Evolutionary conservation across 2,329 filamentous ascomycete species (phyloP).

Genomic region (Curvularia sp.): DNA sequence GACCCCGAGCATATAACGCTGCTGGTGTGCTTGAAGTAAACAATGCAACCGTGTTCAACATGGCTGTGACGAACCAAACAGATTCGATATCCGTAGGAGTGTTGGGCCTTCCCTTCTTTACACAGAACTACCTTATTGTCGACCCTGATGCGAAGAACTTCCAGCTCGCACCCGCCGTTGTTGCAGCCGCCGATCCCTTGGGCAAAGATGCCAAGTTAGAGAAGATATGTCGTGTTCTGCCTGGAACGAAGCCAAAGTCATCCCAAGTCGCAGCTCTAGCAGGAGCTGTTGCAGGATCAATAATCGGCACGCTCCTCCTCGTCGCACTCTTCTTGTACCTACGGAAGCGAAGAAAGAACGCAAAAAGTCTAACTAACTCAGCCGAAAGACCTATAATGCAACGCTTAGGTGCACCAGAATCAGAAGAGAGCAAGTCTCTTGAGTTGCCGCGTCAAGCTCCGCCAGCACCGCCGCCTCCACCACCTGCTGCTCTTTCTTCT

Average conservation of each 20-base stretch:
- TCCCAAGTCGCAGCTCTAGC: constrained; percentile 15
- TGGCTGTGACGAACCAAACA: constrained; percentile 28
- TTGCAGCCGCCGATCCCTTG: constrained; percentile 21
- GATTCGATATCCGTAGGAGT: constrained; percentile 12
- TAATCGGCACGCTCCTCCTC: constrained; percentile 19
- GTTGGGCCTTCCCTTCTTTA: constrained; percentile 28
- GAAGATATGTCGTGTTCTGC: constrained; percentile 23
- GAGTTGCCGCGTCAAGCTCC: constrained; percentile 19
- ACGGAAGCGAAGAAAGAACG: constrained; percentile 13
- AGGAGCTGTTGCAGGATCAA: constrained; percentile 15
- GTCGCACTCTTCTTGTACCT: constrained; percentile 15
- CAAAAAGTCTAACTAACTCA: constrained; percentile 6
- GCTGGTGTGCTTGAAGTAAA: constrained; percentile 22
- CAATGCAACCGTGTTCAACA: constrained; percentile 27
- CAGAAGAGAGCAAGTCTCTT: constrained; percentile 17
- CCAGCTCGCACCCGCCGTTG: constrained; percentile 25
- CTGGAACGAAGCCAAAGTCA: constrained; percentile 12
- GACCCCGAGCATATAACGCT: constrained; percentile 24
- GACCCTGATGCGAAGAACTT: constrained; percentile 27
- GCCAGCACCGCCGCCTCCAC: background rate
- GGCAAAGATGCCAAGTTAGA: constrained; percentile 23
- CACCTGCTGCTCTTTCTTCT: background rate
- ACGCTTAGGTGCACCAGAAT: constrained; percentile 4
- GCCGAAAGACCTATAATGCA: constrained; percentile 12
- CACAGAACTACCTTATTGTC: constrained; percentile 29